Base-by-base conservation (phyloP, 768 basidiomycete species). In the Daedalea quercina region DNA sequence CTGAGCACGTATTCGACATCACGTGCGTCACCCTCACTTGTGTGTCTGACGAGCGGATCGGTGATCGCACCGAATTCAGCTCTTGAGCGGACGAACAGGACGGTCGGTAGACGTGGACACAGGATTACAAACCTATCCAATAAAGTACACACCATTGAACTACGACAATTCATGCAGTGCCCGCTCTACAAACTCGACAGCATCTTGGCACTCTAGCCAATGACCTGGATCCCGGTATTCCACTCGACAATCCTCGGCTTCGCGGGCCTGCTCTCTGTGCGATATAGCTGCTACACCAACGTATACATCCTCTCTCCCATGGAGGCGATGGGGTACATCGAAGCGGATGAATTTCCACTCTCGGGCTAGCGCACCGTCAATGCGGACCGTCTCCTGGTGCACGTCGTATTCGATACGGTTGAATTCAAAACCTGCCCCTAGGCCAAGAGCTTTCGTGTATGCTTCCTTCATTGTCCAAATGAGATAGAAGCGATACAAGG, bases 401-500 rank as follows among this genome's bases (percentile, higher is more conserved):
- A 82, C 73, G 61, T 88, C 76, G 66, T 82, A 90, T 63, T 90
- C 82, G 54, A 93, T 78, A 20, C 89, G 79, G 22, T 72, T 73
- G 68, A 92, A 87, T 59, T 92, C 86, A 63, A 91, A 91, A 1
- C 89, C 85, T 13, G 94, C 77, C 0, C 91, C 91, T 31, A 86
- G 64, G 0, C 92, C 92, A 31, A 93, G 75, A 2, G 90, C 88
- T 69, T 94, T 94, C 6, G 88, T 90, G 66, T 92, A 93, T 3
- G 92, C 90, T 66, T 94, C 91, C 68, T 94, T 94, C 64, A 90
- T 69, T 7, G 92, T 92, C 91, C 91, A 94, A 57, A 90, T 79
- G 76, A 84, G 84, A 62, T 86, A 90, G 65, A 93, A 87, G 15
- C 73, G 70, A 42, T 73, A 70, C n/a, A 87, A 68, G 2, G 75